A percentile compares a stretch with the other conserved stretches of the same genome.
These are phyloP conservation scores for Pichia deserticola DNA, from an alignment of 805 yeast genomes.

Conservation along the genomic window DNA sequence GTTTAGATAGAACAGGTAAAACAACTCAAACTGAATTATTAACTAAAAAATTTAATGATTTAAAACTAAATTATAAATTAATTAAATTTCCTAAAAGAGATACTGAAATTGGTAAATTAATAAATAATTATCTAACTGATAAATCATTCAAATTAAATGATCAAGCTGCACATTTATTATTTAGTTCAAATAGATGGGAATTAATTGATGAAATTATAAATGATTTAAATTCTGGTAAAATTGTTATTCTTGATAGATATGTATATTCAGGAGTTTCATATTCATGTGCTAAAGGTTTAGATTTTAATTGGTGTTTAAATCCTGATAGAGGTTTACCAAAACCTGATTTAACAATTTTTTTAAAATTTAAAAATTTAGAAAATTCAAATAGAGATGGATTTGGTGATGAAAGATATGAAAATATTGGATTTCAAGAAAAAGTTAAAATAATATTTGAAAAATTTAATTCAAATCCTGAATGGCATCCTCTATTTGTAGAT, in stretches of 20 bases:
- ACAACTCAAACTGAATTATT: constrained; percentile 65
- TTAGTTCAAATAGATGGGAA: constrained; percentile 96
- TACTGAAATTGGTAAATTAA: constrained; percentile 73
- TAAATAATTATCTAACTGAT: constrained; percentile 62
- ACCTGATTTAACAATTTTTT: constrained; percentile 79
- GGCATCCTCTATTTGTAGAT: constrained; percentile 54
- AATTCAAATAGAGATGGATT: constrained; percentile 59
- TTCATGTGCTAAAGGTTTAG: constrained; percentile 75
- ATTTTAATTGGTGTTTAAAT: constrained; percentile 65
- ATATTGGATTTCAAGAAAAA: constrained; percentile 57
- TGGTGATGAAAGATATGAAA: constrained; percentile 93
- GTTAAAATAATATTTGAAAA: constrained; percentile 57
- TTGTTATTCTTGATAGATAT: constrained; percentile 74
- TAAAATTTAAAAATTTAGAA: constrained; percentile 48
- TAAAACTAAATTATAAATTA: constrained; percentile 35
- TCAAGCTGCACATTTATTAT: constrained; percentile 77
- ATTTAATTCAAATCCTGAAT: constrained; percentile 26
- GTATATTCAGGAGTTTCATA: constrained; percentile 92
- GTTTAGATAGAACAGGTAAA: constrained; percentile 92
- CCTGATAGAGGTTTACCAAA: constrained; percentile 82
- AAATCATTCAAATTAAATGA: constrained; percentile 49
- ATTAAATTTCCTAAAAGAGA: constrained; percentile 84
- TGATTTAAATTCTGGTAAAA: constrained; percentile 41
- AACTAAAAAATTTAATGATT: constrained; percentile 20
- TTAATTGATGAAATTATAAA: constrained; percentile 38